phyloP scores from a whole-genome alignment of 371 early-diverging fungal genomes.

The Umbelopsis sp. region DNA sequence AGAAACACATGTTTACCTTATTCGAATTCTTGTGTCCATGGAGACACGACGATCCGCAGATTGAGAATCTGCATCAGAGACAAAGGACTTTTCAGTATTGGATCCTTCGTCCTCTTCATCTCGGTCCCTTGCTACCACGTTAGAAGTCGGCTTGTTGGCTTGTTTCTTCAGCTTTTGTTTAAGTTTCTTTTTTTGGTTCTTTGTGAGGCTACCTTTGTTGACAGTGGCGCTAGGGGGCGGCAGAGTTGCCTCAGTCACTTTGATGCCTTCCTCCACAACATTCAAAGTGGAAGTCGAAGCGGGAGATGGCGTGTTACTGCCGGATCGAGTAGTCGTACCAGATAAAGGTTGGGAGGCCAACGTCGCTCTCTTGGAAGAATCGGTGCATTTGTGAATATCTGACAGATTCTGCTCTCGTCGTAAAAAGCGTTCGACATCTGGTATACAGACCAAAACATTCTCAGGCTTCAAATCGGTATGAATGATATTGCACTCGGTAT shows the following conservation, averaged over 20 bases:
- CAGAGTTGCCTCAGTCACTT: neutral
- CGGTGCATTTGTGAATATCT: neutral
- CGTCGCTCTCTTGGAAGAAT: neutral
- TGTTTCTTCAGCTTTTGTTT: slow-evolving; percentile 38
- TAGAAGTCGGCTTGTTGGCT: slow-evolving; percentile 22
- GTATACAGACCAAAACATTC: slow-evolving; percentile 90
- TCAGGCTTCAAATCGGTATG: slow-evolving; percentile 99
- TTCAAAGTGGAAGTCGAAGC: neutral
- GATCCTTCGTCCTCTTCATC: slow-evolving; percentile 1
- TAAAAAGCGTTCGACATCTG: slow-evolving; percentile 67
- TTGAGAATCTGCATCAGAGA: neutral
- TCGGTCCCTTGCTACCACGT: neutral
- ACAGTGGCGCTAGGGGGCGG: neutral
- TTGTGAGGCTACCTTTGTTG: slow-evolving; percentile 31
- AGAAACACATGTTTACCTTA: neutral
- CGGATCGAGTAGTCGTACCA: neutral
- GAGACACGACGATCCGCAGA: neutral
- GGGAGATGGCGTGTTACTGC: slow-evolving; percentile 1
- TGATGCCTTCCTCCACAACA: slow-evolving; percentile 3
- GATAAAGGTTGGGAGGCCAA: slow-evolving; percentile 11
- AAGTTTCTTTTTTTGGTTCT: slow-evolving; percentile 42
- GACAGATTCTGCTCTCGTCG: slow-evolving; percentile 16
- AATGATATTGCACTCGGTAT: slow-evolving; percentile 95
- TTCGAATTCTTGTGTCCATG: slow-evolving; percentile 17
- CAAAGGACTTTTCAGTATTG: neutral